Percentiles rank a stretch among this genome's conserved stretches.
These are phyloP conservation scores for Boeremia lycopersici DNA, from an alignment of 2,329 filamentous ascomycete genomes.

Conservation along the genomic window DNA sequence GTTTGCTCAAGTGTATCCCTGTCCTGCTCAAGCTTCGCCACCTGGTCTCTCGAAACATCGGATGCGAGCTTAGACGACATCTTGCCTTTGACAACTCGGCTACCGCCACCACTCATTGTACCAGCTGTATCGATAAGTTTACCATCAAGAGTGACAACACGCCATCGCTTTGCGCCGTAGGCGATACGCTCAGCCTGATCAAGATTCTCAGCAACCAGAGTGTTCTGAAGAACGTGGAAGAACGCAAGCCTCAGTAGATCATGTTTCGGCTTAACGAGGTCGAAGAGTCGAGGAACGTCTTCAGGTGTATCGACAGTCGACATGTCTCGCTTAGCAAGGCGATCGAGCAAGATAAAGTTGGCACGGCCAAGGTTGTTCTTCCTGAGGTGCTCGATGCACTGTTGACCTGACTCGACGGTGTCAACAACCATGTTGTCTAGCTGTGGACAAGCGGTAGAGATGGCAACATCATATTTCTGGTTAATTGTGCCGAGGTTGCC, in stretches of 20 bases:
- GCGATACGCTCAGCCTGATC: conserved; percentile 97
- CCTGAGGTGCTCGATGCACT: conserved; percentile 95
- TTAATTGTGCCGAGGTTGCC: conserved; percentile 95
- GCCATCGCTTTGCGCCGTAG: conserved; percentile 91
- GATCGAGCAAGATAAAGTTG: conserved; percentile 95
- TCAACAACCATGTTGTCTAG: conserved; percentile 98
- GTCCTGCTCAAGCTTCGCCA: conserved; percentile 83
- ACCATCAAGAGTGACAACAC: conserved; percentile 92
- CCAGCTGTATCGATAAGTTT: conserved; percentile 97
- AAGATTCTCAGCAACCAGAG: conserved; percentile 87
- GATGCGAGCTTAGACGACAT: conserved; percentile 97
- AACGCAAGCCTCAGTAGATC: conserved; percentile 88
- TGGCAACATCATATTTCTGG: conserved; percentile 93
- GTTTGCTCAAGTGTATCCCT: conserved; percentile 83
- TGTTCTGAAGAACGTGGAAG: conserved; percentile 94
- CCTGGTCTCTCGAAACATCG: conserved; percentile 86
- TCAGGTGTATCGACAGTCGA: conserved; percentile 86
- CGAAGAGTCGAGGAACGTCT: conserved; percentile 88
- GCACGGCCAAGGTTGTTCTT: conserved; percentile 97
- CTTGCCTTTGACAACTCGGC: conserved; percentile 83
- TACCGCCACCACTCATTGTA: conserved; percentile 98
- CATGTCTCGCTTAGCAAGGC: conserved; percentile 78
- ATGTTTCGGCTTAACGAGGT: conserved; percentile 87
- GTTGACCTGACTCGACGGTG: conserved; percentile 92
- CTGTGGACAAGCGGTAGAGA: conserved; percentile 90